Evolutionary conservation across 306 rosid genomes (phyloP), one percentile per base, ranked within the genome.

Genomic region (Corylus americana): DNA sequence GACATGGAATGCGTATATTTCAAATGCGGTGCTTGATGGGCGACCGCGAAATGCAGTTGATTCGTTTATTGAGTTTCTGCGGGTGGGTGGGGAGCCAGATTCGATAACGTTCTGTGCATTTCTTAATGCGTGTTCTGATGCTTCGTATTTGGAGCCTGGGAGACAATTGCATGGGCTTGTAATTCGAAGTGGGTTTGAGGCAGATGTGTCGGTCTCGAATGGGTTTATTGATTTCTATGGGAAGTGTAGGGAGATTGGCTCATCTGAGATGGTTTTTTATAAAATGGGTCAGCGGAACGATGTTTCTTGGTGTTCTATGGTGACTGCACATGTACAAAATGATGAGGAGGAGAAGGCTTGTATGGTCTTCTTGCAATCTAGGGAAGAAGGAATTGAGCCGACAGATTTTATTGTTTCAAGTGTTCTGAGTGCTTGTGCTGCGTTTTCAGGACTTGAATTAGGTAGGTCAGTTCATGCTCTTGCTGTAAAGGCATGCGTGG

Each of bases 161-260:
- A 69, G 80, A 54, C 97, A 94, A 57, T 45, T 92, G 51, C 98
- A 94, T 53, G 91, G 90, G 44, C 88, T 86, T 85, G 78, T 87
- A 17, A 74, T 88, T 78, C 85, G 87, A 17, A 71, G 79, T 74
- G 89, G 97, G 49, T 77, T 71, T 76, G 83, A 75, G 66, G 86
- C 59, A n/a, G 85, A 91, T 74, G 88, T 89, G 74, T 84, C 90
- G 18, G 92, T 89, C 66, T 73, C 78, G 12, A 94, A 94, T 74
- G 98, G 97, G 80, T 86, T 94, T 47, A 85, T 92, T 78, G 91
- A 91, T 83, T 94, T 94, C 63, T 92, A 94, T 47, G 98, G 97
- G 51, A 94, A 92, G 87, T 92, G 98, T 70, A 75, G 80, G 74
- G 91, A 87, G 13, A 10, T 79, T 59, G 85, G 27, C 20, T 90